Evolutionary conservation across 257 asterid species (phyloP).

Genomic region (Schizonepeta tenuifolia): DNA sequence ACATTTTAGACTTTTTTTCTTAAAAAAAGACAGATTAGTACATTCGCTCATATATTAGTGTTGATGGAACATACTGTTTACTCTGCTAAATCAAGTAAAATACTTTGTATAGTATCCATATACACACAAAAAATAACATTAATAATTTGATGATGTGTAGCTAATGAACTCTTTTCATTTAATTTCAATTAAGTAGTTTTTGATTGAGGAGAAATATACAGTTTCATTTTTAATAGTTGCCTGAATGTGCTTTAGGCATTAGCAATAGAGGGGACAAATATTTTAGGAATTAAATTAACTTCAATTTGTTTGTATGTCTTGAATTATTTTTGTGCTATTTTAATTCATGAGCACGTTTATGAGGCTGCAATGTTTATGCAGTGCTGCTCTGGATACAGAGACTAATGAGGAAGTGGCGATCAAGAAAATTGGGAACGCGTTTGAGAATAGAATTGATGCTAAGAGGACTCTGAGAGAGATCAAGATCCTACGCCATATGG

Average conservation of each 20-base stretch:
- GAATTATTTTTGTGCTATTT: neutral
- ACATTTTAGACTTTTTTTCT: too few species aligned
- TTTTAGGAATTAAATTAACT: neutral
- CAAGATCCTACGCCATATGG: slow-evolving; percentile 34
- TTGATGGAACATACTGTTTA: too few species aligned
- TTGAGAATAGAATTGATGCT: slow-evolving; percentile 30
- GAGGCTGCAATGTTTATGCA: neutral
- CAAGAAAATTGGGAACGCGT: slow-evolving; percentile 30
- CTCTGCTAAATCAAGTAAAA: neutral
- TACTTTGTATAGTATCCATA: neutral
- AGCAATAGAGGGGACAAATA: neutral
- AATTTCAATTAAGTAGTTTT: too few species aligned
- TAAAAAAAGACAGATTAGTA: too few species aligned
- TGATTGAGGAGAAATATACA: neutral
- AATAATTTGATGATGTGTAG: neutral
- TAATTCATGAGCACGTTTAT: neutral
- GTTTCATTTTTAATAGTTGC: neutral
- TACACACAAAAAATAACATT: neutral
- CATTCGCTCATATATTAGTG: too few species aligned
- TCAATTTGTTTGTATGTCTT: neutral
- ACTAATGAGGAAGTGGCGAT: slow-evolving; percentile 29
- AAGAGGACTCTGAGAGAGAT: slow-evolving; percentile 31
- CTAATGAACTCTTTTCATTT: neutral
- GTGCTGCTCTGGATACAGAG: slow-evolving; percentile 32
- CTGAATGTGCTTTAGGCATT: neutral